A percentile compares a stretch with the other conserved stretches of the same genome.
Evolutionary conservation across 2,329 filamentous ascomycete genomes (phyloP).

Genomic region (Ceratocystis huliohia): DNA sequence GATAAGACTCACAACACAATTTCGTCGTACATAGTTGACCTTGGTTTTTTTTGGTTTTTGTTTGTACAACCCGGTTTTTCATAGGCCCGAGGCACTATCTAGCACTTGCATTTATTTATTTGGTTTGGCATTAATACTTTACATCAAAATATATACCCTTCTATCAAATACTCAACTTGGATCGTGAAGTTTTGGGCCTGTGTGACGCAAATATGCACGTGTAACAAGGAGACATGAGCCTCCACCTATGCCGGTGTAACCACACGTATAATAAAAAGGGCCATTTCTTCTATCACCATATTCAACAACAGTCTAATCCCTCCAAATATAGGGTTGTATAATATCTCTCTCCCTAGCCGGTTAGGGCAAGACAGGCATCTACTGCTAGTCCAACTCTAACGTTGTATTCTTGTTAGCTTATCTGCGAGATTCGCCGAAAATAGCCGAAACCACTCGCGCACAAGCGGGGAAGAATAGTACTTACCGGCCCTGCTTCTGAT

Average conservation of each 20-base stretch:
- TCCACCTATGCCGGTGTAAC: background rate
- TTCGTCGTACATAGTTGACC: background rate
- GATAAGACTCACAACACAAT: background rate
- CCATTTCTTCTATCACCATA: background rate
- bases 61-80: background rate
- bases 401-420: constrained; percentile 23
- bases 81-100: background rate
- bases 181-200: background rate
- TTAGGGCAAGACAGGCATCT: constrained; percentile 67
- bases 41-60: background rate
- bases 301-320: background rate
- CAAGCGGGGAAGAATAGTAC: constrained; percentile 30
- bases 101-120: background rate
- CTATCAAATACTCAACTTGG: constrained; percentile 1
- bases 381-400: constrained; percentile 69
- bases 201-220: background rate
- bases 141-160: constrained; percentile 12
- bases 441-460: background rate
- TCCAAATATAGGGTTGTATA: background rate
- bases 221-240: background rate
- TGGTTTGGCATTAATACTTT: constrained; percentile 4
- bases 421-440: constrained; percentile 19
- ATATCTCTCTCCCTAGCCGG: constrained; percentile 27
- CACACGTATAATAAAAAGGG: background rate
- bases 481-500: constrained; percentile 86